A percentile compares a stretch with the other conserved stretches of the same genome.
Conservation (phyloP, 768 basidiomycete species). For the Collybia mongolica region DNA sequence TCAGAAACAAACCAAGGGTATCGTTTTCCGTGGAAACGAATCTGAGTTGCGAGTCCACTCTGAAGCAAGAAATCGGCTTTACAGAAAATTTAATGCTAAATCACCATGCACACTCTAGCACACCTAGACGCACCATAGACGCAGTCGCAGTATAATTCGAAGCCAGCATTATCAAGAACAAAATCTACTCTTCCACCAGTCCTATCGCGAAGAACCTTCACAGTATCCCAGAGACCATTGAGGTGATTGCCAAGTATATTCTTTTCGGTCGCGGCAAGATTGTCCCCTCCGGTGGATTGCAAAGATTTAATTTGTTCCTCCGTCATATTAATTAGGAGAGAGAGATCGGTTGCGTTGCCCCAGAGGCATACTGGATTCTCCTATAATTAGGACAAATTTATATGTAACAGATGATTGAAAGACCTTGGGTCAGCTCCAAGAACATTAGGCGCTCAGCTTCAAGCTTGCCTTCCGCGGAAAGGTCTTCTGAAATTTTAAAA, state of each 20-base stretch:
- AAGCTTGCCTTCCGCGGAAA: slow-evolving; percentile 51
- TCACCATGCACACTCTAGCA: neutral
- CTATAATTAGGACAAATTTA: slow-evolving; percentile 4
- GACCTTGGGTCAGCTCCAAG: slow-evolving; percentile 88
- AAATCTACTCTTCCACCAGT: slow-evolving; percentile 79
- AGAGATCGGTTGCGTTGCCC: slow-evolving; percentile 97
- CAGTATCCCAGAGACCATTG: slow-evolving; percentile 66
- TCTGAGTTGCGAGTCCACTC: slow-evolving; percentile 77
- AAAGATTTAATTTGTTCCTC: slow-evolving; percentile 96
- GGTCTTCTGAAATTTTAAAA: slow-evolving; percentile 57
- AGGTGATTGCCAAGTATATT: slow-evolving; percentile 92
- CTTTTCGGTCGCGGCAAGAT: slow-evolving; percentile 93
- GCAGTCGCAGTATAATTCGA: slow-evolving; percentile 86
- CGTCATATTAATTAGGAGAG: slow-evolving; percentile 94
- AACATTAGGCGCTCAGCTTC: slow-evolving; percentile 87
- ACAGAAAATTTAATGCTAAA: slow-evolving; percentile 2
- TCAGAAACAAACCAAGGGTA: slow-evolving; percentile 96
- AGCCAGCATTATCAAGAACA: slow-evolving; percentile 84
- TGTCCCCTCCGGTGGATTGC: slow-evolving; percentile 96
- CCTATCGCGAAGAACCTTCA: slow-evolving; percentile 66
- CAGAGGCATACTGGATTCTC: slow-evolving; percentile 75
- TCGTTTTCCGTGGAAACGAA: slow-evolving; percentile 95
- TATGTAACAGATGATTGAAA: slow-evolving; percentile 12
- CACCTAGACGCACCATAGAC: slow-evolving; percentile 64
- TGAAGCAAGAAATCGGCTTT: slow-evolving; percentile 92